These are phyloP conservation scores for Naganishia albida DNA, from an alignment of 1,284 basidiomycete species.

Conservation along the genomic window DNA sequence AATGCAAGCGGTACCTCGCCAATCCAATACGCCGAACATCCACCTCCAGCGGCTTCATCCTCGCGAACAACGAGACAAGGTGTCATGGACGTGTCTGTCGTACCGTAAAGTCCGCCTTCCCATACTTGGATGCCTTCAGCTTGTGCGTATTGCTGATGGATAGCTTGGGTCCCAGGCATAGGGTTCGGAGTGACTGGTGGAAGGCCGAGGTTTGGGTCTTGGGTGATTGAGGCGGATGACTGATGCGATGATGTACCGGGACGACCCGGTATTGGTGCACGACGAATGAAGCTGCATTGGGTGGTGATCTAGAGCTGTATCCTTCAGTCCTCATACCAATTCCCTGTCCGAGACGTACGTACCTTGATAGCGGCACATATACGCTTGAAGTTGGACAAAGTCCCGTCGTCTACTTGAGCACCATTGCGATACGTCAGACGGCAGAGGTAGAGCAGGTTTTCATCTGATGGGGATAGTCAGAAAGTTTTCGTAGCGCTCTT, in stretches of 20 bases:
- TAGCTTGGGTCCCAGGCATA: conserved; percentile 15
- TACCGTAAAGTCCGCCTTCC: conserved; percentile 20
- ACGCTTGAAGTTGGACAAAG: not conserved
- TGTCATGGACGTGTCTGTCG: not conserved
- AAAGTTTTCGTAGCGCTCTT: too few relatives aligned
- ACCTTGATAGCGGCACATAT: conserved; percentile 25
- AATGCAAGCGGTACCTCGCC: conserved; percentile 26
- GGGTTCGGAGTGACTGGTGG: conserved; percentile 31
- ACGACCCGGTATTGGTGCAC: not conserved
- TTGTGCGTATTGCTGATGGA: conserved; percentile 25
- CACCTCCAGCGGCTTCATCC: not conserved
- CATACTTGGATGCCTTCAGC: conserved; percentile 26
- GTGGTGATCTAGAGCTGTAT: conserved; percentile 16
- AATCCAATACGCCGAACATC: conserved; percentile 22
- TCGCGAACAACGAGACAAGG: conserved; percentile 4
- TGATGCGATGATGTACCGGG: not conserved
- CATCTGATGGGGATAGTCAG: conserved; percentile 10
- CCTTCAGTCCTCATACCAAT: not conserved
- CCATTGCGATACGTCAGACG: conserved; percentile 13
- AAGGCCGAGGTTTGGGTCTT: conserved; percentile 9
- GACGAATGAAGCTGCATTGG: conserved; percentile 27
- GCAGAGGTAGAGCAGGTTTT: conserved; percentile 29
- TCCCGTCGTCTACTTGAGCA: not conserved
- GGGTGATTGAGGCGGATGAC: not conserved
- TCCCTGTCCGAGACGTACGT: not conserved